phyloP scores from a whole-genome alignment of 306 rosid species.

The Sicyos baderoa region DNA sequence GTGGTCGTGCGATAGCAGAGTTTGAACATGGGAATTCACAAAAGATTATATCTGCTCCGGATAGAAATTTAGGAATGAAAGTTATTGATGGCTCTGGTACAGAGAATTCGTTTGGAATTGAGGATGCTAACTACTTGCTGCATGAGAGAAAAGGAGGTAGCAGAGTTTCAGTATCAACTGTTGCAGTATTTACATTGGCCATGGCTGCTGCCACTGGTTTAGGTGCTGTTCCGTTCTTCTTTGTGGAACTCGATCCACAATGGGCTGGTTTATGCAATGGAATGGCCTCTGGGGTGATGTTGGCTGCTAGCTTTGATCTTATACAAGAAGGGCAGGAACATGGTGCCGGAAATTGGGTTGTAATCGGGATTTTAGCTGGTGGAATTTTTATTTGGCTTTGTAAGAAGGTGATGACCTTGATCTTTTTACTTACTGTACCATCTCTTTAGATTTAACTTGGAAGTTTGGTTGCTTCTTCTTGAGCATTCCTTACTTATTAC shows the following conservation, averaged over 20 bases:
- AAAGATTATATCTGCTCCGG: slow-evolving; percentile 58
- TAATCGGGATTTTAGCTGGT: slow-evolving; percentile 72
- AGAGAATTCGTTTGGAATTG: slow-evolving; percentile 41
- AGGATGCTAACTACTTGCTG: slow-evolving; percentile 31
- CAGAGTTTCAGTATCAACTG: slow-evolving; percentile 86
- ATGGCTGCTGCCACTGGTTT: slow-evolving; percentile 99
- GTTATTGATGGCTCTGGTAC: slow-evolving; percentile 79
- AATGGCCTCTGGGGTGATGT: slow-evolving; percentile 99
- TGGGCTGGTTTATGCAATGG: slow-evolving; percentile 99
- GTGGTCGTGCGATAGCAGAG: slow-evolving; percentile 41
- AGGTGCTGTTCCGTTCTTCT: slow-evolving; percentile 98
- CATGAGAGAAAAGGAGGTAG: slow-evolving; percentile 51
- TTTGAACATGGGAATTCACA: slow-evolving; percentile 36
- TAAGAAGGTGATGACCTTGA: slow-evolving; percentile 53
- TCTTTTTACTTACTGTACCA: slow-evolving; percentile 13
- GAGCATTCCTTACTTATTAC: slow-evolving; percentile 1
- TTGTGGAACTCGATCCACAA: slow-evolving; percentile 93
- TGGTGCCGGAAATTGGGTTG: slow-evolving; percentile 92
- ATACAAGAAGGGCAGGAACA: slow-evolving; percentile 85
- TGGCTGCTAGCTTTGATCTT: slow-evolving; percentile 96
- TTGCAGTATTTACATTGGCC: slow-evolving; percentile 79
- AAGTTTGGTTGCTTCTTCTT: background rate
- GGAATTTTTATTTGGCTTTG: slow-evolving; percentile 91
- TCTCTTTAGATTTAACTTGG: background rate
- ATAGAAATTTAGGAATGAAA: slow-evolving; percentile 52